These are phyloP conservation scores for Waltiozyma sp. DNA, from an alignment of 1,139 yeast species.

Conservation along the genomic window DNA sequence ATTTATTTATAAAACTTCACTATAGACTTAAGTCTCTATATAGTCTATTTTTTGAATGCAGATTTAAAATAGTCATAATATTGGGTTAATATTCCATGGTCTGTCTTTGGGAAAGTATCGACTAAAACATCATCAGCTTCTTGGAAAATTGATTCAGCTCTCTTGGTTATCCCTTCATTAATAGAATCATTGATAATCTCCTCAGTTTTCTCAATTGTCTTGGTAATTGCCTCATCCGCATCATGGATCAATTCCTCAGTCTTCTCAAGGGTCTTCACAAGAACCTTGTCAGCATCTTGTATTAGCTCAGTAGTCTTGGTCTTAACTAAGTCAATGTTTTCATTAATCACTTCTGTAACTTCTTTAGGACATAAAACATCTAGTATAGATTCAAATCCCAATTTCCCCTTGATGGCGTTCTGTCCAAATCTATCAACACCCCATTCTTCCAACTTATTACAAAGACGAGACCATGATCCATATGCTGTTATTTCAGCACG, in stretches of 20 bases:
- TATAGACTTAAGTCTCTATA: too few species aligned
- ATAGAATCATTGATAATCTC: slow-evolving; percentile 6
- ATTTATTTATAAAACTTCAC: too few species aligned
- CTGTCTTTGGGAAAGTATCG: too few species aligned
- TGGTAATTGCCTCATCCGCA: slow-evolving; percentile 18
- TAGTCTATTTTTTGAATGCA: too few species aligned
- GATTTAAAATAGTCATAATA: too few species aligned
- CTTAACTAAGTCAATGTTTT: slow-evolving; percentile 16
- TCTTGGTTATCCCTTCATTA: slow-evolving; percentile 14
- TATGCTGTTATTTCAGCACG: slow-evolving; percentile 85
- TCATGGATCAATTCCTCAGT: slow-evolving; percentile 5
- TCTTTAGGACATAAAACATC: slow-evolving; percentile 39
- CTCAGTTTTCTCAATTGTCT: slow-evolving; percentile 2
- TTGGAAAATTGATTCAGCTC: slow-evolving; percentile 21
- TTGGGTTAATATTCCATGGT: too few species aligned
- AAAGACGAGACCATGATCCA: slow-evolving; percentile 54
- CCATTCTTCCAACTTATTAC: slow-evolving; percentile 88
- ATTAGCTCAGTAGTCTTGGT: slow-evolving; percentile 5
- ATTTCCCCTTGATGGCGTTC: slow-evolving; percentile 72
- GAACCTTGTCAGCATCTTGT: neutral
- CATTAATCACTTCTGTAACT: slow-evolving; percentile 29
- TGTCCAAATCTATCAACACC: slow-evolving; percentile 79
- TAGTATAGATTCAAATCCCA: slow-evolving; percentile 77
- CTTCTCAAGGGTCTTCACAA: slow-evolving; percentile 2
- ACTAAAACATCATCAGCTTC: slow-evolving; percentile 1